Evolutionary conservation across 2,329 filamentous ascomycete species (phyloP), one percentile per base, ranked within the genome.

Genomic region (Penicillium crustosum): DNA sequence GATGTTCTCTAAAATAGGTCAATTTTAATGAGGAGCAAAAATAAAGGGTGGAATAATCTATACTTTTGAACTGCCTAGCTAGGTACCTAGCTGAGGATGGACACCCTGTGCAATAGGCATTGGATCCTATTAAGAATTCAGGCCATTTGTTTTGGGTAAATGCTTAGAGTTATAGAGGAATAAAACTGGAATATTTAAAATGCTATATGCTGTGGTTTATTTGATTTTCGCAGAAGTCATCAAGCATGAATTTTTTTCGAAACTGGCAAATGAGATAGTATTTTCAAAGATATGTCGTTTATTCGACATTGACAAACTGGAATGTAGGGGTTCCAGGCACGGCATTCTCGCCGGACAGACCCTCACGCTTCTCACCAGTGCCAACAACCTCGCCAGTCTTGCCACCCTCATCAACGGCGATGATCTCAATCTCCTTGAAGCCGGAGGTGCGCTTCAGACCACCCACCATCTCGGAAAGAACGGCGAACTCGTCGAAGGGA

Each of bases 281-380:
- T 55, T 47, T 50, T 45, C 45, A 42, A 53, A 33, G 9, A 36
- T n/a, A 51, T 6, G 21, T 35, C 29, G 13, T 60, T 49, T 69
- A 73, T 61, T 75, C 81, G 52, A 94, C 82, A 73, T 96, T 96
- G 78, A 91, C 88, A 78, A 97, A 96, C 68, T 85, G 81, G 77
- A 95, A 96, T 42, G 85, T 89, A 51, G 93, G 93, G 64, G 83
- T 81, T 2, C 93, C 93, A 15, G 93, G 93, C 57, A 94, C 86
- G 6, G 93, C 91, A 65, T 82, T 82, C 69, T 90, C 89, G 13
- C 90, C 91, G 53, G 86, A 79, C 55, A 90, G 70, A 15, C 79
- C 82, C 63, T 80, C 79, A 61, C 83, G 79, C 65, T 84, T 83
- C 67, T 87, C 85, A 54, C 85, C 72, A 36, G 70, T 70, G 57